These are phyloP conservation scores for Trametes cubensis DNA, from an alignment of 768 basidiomycete species.

Conservation along the genomic window DNA sequence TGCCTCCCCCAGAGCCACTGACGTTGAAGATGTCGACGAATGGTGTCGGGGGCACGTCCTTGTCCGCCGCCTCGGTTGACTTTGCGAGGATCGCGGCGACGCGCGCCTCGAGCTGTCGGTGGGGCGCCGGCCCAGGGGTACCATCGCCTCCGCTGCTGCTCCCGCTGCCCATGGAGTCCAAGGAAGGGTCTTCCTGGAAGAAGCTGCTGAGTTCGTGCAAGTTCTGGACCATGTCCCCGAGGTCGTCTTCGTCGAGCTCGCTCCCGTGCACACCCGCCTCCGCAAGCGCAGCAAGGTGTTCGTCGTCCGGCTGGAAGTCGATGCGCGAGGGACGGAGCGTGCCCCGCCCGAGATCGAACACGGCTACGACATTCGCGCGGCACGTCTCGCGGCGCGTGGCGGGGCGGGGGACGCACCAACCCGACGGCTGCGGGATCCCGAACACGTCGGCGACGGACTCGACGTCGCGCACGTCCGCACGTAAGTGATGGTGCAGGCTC, in stretches of 20 bases:
- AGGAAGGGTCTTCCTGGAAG: constrained; percentile 54
- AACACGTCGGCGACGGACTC: constrained; percentile 73
- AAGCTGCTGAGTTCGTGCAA: constrained; percentile 75
- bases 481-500: constrained; percentile 73
- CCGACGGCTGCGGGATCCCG: constrained; percentile 78
- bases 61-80: constrained; percentile 55
- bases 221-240: constrained; percentile 79
- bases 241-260: constrained; percentile 52
- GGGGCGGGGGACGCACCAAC: constrained; percentile 82
- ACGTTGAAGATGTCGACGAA: constrained; percentile 75
- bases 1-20: background rate
- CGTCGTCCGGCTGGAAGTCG: constrained; percentile 68
- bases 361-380: constrained; percentile 77
- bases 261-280: background rate
- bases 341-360: constrained; percentile 82
- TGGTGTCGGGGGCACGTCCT: constrained; percentile 74
- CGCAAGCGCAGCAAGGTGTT: constrained; percentile 36
- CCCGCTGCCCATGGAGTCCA: background rate
- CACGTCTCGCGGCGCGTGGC: constrained; percentile 64
- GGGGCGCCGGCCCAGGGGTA: constrained; percentile 25
- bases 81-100: constrained; percentile 84
- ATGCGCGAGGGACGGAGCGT: constrained; percentile 72
- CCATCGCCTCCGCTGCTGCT: background rate
- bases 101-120: constrained; percentile 61
- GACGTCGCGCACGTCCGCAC: constrained; percentile 45